phyloP scores from a whole-genome alignment of 2,329 filamentous ascomycete species.

The Coleophoma crateriformis region DNA sequence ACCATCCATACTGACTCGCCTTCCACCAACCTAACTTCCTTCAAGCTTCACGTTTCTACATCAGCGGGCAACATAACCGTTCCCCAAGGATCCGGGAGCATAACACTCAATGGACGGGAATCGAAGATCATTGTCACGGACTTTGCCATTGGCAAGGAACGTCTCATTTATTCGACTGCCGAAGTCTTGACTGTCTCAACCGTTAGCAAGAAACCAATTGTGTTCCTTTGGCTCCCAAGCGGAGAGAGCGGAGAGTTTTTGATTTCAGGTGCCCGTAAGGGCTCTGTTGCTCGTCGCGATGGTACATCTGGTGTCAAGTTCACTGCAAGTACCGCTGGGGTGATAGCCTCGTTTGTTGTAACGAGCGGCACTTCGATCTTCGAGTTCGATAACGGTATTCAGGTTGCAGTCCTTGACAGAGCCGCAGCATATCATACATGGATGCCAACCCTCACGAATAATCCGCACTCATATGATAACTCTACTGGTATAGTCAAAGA shows the following conservation, averaged over 20 bases:
- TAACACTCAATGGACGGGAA: constrained; percentile 54
- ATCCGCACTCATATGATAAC: constrained; percentile 26
- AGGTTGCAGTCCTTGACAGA: constrained; percentile 47
- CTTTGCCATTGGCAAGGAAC: constrained; percentile 46
- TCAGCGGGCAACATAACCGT: constrained; percentile 48
- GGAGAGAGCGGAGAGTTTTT: constrained; percentile 50
- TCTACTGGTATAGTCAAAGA: constrained; percentile 9
- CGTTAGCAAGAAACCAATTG: constrained; percentile 38
- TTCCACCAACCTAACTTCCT: constrained; percentile 42
- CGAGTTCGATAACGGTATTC: constrained; percentile 38
- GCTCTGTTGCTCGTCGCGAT: constrained; percentile 39
- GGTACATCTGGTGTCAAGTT: constrained; percentile 37
- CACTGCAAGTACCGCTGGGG: constrained; percentile 30
- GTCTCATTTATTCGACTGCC: constrained; percentile 47
- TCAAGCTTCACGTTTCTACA: constrained; percentile 50
- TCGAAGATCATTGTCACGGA: constrained; percentile 58
- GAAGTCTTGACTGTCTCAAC: constrained; percentile 47
- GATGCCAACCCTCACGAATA: constrained; percentile 41
- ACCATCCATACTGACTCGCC: constrained; percentile 48
- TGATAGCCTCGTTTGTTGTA: constrained; percentile 44
- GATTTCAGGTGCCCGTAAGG: constrained; percentile 44
- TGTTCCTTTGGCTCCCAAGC: constrained; percentile 47
- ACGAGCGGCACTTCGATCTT: constrained; percentile 40
- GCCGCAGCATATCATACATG: constrained; percentile 50
- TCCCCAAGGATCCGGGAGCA: constrained; percentile 39